phyloP scores from a whole-genome alignment of 208 protist species.

The Crithidia fasciculata region DNA sequence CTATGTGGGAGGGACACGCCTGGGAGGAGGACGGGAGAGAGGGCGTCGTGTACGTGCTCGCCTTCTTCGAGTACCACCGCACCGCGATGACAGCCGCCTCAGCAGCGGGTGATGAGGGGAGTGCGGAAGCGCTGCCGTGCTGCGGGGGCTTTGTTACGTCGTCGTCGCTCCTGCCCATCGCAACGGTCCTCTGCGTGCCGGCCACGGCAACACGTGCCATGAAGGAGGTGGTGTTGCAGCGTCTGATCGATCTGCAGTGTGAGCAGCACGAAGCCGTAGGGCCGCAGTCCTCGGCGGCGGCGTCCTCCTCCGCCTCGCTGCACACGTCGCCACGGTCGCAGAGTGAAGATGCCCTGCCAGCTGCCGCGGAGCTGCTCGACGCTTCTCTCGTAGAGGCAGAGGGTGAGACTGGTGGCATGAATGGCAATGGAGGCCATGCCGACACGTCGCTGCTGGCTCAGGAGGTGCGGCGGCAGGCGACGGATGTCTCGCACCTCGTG shows the following conservation, averaged over 20 bases:
- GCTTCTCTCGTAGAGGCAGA: constrained; percentile 8
- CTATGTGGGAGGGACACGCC: constrained; percentile 61
- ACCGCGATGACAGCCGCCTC: constrained; percentile 46
- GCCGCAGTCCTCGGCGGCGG: neutral
- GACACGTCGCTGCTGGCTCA: constrained; percentile 24
- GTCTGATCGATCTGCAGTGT: constrained; percentile 72
- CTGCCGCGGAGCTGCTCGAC: constrained; percentile 17
- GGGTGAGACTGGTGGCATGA: neutral
- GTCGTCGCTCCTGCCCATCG: constrained; percentile 80
- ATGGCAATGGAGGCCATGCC: neutral
- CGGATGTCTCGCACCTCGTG: constrained; percentile 30
- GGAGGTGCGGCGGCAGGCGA: constrained; percentile 40
- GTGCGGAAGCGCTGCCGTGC: constrained; percentile 52
- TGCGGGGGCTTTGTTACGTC: constrained; percentile 68
- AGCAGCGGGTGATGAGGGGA: neutral
- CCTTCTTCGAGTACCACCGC: constrained; percentile 72
- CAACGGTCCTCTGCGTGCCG: constrained; percentile 72
- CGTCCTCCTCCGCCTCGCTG: constrained; percentile 5
- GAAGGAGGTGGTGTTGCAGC: constrained; percentile 80
- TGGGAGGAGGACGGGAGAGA: constrained; percentile 33
- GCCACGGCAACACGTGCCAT: constrained; percentile 34
- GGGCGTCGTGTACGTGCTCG: constrained; percentile 61
- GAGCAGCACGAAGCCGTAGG: constrained; percentile 66
- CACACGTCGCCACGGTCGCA: neutral
- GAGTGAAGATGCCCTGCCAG: neutral